These are phyloP conservation scores for Russula compacta DNA, from an alignment of 768 basidiomycete species.

Conservation along the genomic window DNA sequence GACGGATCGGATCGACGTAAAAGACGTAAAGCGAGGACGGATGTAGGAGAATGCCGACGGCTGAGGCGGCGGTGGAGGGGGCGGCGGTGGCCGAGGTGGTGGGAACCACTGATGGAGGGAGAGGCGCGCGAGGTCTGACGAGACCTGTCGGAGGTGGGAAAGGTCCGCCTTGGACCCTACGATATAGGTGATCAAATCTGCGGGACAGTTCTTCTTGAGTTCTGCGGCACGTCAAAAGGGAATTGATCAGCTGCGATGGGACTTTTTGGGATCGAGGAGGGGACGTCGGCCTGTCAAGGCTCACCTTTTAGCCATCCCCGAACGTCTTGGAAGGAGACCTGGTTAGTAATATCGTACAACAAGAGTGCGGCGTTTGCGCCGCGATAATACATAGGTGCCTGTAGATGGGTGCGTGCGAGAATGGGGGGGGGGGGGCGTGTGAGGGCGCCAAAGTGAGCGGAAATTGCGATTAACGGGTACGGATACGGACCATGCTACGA, in stretches of 20 bases:
- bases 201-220: conserved; percentile 80
- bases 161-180: conserved; percentile 92
- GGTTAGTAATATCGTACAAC: conserved; percentile 92
- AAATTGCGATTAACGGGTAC: conserved; percentile 14
- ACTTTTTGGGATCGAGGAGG: not conserved
- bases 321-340: conserved; percentile 80
- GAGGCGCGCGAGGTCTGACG: conserved; percentile 73
- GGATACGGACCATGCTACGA: conserved; percentile 65
- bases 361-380: conserved; percentile 91
- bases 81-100: conserved; percentile 60
- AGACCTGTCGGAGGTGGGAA: conserved; percentile 60
- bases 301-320: conserved; percentile 85
- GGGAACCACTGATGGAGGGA: conserved; percentile 85
- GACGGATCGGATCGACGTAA: conserved; percentile 56
- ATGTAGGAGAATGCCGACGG: conserved; percentile 66
- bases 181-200: conserved; percentile 88
- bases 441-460: conserved; percentile 4
- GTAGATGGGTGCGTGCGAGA: conserved; percentile 10
- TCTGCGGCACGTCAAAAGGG: conserved; percentile 36
- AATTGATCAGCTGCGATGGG: conserved; percentile 8
- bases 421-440: conserved; percentile 4
- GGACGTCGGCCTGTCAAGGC: conserved; percentile 18
- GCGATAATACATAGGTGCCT: conserved; percentile 97
- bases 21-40: conserved; percentile 69
- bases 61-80: conserved; percentile 50